A percentile compares a stretch with the other conserved stretches of the same genome.
Conservation (phyloP, 2,329 filamentous ascomycete species). For the Chaetothyriales sp. region DNA sequence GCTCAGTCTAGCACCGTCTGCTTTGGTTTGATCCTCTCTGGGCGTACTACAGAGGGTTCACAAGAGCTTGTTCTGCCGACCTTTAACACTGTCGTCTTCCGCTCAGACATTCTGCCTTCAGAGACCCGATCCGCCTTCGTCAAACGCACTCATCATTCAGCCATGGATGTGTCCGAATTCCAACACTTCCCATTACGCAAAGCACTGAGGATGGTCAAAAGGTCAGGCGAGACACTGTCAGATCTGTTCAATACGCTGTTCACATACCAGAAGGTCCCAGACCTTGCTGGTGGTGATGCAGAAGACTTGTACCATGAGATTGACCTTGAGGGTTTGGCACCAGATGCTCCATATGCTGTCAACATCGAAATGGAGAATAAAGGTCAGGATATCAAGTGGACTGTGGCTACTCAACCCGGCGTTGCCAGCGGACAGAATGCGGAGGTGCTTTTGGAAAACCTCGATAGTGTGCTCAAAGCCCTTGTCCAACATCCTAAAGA, state of each 20-base stretch:
- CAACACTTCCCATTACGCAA: slow-evolving; percentile 66
- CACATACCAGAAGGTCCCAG: slow-evolving; percentile 45
- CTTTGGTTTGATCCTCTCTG: slow-evolving; percentile 72
- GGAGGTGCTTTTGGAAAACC: slow-evolving; percentile 36
- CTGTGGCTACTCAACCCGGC: slow-evolving; percentile 50
- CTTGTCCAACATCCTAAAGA: slow-evolving; percentile 37
- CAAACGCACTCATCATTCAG: slow-evolving; percentile 55
- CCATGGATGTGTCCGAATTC: slow-evolving; percentile 49
- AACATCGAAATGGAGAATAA: slow-evolving; percentile 65
- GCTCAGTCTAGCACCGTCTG: slow-evolving; percentile 54
- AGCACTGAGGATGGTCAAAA: slow-evolving; percentile 40
- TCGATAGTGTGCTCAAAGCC: slow-evolving; percentile 45
- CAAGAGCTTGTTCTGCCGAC: slow-evolving; percentile 64
- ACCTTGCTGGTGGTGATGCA: slow-evolving; percentile 17
- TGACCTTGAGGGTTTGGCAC: slow-evolving; percentile 32
- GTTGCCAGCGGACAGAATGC: slow-evolving; percentile 36
- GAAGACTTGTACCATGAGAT: slow-evolving; percentile 45
- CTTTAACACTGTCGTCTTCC: slow-evolving; percentile 76
- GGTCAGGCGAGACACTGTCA: slow-evolving; percentile 19
- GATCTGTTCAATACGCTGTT: slow-evolving; percentile 49
- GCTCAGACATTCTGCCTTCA: slow-evolving; percentile 54
- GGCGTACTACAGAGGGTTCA: slow-evolving; percentile 58
- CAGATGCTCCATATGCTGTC: slow-evolving; percentile 64
- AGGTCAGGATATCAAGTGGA: slow-evolving; percentile 46
- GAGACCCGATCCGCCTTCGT: slow-evolving; percentile 46